Evolutionary conservation across 257 asterid genomes (phyloP), one percentile per base, ranked within the genome.

Genomic region (Solanum infundibuliforme): DNA sequence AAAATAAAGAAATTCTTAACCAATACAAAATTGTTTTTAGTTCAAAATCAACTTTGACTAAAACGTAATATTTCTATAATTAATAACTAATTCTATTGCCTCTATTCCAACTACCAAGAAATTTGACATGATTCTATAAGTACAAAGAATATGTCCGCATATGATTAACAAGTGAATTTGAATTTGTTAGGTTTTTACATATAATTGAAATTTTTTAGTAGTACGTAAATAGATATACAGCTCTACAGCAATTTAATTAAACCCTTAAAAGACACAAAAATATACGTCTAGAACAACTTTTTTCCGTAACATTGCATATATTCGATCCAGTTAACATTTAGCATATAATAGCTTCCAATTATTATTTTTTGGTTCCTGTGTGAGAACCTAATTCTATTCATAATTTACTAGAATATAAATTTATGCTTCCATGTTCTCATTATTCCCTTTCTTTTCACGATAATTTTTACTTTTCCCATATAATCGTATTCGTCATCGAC

Each of bases 381-480:
- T 25, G 16, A 66, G 35, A 66, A 66, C 35, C 38, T 31, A 68
- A 68, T 52, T 12, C 2, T 48, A 48, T 65, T 66, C 13, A 69
- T 69, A 38, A 13, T 69, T 29, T 69, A 23, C 8, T 11, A 7
- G 77, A 34, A 71, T 31, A 34, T 34, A 18, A 34, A 41, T 0
- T 34, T 16, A 1, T 32, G 41, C 25, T 32, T 72, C 79, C 79
- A 18, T 32, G 79, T 20, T 21, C 23, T 20, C 31, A 35, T 74
- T 75, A 75, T 75, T 36, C 82, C 27, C 14, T 48, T 14, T 35
- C 29, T 20, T 4, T 20, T 34, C 23, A 52, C 9, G 3, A 18
- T 18, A 16, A 18, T 18, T 52, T 7, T 0, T 52, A 52, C 23
- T 52, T 43, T 43, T 12, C 0, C 5, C 16, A 12, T 0, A 43